Percentiles rank a stretch among this genome's conserved stretches.
phyloP scores from a whole-genome alignment of 2,329 filamentous ascomycete genomes.

The Chalara sp. region DNA sequence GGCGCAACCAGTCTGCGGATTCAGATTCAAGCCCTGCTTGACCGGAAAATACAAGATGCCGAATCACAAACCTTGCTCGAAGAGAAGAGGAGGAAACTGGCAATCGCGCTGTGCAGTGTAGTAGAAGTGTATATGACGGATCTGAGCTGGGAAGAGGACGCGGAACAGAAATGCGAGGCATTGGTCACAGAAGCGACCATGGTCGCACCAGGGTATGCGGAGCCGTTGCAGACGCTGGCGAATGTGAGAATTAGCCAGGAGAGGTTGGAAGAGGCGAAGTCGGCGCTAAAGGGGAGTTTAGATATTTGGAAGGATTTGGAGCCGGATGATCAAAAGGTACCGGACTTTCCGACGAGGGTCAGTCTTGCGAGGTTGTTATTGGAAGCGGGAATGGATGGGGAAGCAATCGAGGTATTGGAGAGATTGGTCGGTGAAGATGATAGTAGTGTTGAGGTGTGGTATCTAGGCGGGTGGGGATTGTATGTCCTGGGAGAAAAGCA shows the following conservation, averaged over 20 bases:
- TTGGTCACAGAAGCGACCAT: slow-evolving; percentile 87
- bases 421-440: slow-evolving; percentile 84
- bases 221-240: slow-evolving; percentile 92
- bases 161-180: slow-evolving; percentile 79
- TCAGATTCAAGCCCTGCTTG: slow-evolving; percentile 60
- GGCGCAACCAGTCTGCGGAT: slow-evolving; percentile 67
- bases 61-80: slow-evolving; percentile 39
- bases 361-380: slow-evolving; percentile 80
- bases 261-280: slow-evolving; percentile 69
- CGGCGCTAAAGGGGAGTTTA: slow-evolving; percentile 72
- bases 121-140: slow-evolving; percentile 99
- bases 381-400: slow-evolving; percentile 79
- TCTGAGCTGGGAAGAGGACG: slow-evolving; percentile 85
- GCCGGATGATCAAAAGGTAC: slow-evolving; percentile 64
- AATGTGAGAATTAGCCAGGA: slow-evolving; percentile 89
- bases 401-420: slow-evolving; percentile 80
- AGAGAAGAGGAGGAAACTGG: slow-evolving; percentile 75
- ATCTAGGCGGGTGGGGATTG: slow-evolving; percentile 90
- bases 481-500: slow-evolving; percentile 71
- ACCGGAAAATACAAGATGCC: slow-evolving; percentile 36
- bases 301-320: slow-evolving; percentile 76
- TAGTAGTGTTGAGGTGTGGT: slow-evolving; percentile 92
- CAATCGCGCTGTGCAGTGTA: slow-evolving; percentile 87
- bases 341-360: slow-evolving; percentile 81
- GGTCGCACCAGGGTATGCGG: slow-evolving; percentile 71